A percentile compares a stretch with the other conserved stretches of the same genome.
Evolutionary conservation across 768 basidiomycete species (phyloP).

Genomic region (Russula vinacea): DNA sequence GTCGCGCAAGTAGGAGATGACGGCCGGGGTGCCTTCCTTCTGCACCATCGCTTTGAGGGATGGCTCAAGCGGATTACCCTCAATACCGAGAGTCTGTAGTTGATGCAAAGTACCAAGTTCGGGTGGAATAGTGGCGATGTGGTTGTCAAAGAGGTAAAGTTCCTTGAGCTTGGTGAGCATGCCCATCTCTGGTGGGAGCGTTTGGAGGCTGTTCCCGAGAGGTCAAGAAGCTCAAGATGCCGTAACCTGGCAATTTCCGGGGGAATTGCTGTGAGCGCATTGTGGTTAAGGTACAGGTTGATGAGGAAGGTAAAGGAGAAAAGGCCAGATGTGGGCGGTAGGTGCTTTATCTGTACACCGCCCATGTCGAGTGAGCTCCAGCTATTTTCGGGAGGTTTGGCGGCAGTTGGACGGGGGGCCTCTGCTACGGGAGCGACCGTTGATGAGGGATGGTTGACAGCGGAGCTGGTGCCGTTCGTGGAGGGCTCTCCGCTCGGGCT

Average conservation of each 20-base stretch:
- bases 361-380: constrained; percentile 97
- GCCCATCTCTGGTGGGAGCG: constrained; percentile 83
- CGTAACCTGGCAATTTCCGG: constrained; percentile 79
- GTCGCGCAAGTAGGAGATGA: constrained; percentile 91
- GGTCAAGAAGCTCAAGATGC: constrained; percentile 85
- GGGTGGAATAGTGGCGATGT: constrained; percentile 75
- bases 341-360: constrained; percentile 87
- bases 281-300: constrained; percentile 96
- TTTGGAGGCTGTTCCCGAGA: constrained; percentile 82
- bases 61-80: constrained; percentile 92
- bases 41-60: constrained; percentile 76
- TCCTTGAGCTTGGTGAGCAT: constrained; percentile 89
- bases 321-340: constrained; percentile 71
- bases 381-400: constrained; percentile 65
- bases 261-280: constrained; percentile 73
- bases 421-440: constrained; percentile 71
- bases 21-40: constrained; percentile 88
- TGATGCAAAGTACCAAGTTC: constrained; percentile 91
- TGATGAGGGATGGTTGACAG: constrained; percentile 66
- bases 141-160: constrained; percentile 93
- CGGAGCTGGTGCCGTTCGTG: constrained; percentile 37
- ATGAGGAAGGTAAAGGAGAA: constrained; percentile 91
- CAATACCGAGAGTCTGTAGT: constrained; percentile 88
- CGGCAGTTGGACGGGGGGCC: constrained; percentile 59
- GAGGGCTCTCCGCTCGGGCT: constrained; percentile 38